phyloP scores from a whole-genome alignment of 768 basidiomycete species.

The Xerocomus brunneocitrinus region DNA sequence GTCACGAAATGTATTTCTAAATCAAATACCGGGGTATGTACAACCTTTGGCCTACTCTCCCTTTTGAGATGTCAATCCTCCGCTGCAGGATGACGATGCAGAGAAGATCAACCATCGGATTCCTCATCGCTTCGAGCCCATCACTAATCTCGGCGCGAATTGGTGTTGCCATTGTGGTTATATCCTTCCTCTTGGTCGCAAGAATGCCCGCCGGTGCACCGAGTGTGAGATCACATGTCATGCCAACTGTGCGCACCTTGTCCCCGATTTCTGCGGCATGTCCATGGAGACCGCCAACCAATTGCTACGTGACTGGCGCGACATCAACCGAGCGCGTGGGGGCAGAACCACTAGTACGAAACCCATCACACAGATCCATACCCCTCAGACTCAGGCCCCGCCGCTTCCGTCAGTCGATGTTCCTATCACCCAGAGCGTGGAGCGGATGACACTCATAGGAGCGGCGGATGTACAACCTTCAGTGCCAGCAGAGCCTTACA shows the following conservation, averaged over 20 bases:
- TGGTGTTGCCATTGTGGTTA: slow-evolving; percentile 99
- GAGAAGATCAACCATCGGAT: slow-evolving; percentile 99
- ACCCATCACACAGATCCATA: slow-evolving; percentile 32
- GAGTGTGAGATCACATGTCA: slow-evolving; percentile 98
- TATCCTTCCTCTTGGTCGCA: slow-evolving; percentile 93
- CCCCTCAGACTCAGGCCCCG: slow-evolving; percentile 29
- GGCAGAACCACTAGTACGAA: slow-evolving; percentile 38
- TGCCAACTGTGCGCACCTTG: slow-evolving; percentile 94
- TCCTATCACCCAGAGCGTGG: slow-evolving; percentile 36
- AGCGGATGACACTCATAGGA: slow-evolving; percentile 42
- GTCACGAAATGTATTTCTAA: slow-evolving; percentile 99
- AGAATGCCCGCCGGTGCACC: slow-evolving; percentile 92
- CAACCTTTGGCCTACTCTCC: slow-evolving; percentile 26
- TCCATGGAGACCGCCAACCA: slow-evolving; percentile 99
- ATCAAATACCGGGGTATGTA: slow-evolving; percentile 79
- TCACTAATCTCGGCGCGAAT: slow-evolving; percentile 95
- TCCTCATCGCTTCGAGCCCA: slow-evolving; percentile 94
- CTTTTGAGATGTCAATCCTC: slow-evolving; percentile 1
- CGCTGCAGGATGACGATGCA: slow-evolving; percentile 80
- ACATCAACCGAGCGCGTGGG: slow-evolving; percentile 74
- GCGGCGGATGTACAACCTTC: slow-evolving; percentile 34
- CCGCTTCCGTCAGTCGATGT: slow-evolving; percentile 32
- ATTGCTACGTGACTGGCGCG: slow-evolving; percentile 83
- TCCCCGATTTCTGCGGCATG: slow-evolving; percentile 99
- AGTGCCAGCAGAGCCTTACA: slow-evolving; percentile 19